phyloP scores from a whole-genome alignment of 2,329 filamentous ascomycete species.

The Xylaria sp. region DNA sequence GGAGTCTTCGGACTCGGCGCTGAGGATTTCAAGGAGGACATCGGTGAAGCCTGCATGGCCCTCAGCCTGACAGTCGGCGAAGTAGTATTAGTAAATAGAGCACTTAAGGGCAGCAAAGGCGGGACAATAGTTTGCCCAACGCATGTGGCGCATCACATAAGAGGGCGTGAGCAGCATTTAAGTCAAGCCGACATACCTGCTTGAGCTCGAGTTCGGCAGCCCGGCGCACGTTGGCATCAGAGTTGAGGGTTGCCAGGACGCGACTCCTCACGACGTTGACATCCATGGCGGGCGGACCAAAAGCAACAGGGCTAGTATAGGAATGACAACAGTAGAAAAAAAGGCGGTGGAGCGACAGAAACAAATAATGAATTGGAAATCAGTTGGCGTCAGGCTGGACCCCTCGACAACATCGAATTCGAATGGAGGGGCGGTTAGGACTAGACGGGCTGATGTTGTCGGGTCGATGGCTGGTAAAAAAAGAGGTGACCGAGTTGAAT shows the following conservation, averaged over 20 bases:
- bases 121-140: conserved; percentile 13
- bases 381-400: conserved; percentile 32
- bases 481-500: conserved; percentile 23
- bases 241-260: conserved; percentile 79
- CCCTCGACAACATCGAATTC: conserved; percentile 32
- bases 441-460: conserved; percentile 19
- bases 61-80: conserved; percentile 74
- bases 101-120: conserved; percentile 21
- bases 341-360: conserved; percentile 24
- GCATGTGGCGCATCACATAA: conserved; percentile 41
- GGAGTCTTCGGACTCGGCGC: conserved; percentile 85
- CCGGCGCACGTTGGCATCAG: conserved; percentile 78
- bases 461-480: conserved; percentile 24
- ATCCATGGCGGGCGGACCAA: conserved; percentile 69
- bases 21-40: conserved; percentile 88
- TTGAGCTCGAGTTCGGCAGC: conserved; percentile 84
- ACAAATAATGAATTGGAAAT: conserved; percentile 18
- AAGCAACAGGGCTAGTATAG: conserved; percentile 11
- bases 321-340: conserved; percentile 3
- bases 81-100: conserved; percentile 39
- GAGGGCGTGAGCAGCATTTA: conserved; percentile 24
- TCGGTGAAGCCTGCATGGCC: conserved; percentile 89
- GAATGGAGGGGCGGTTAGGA: conserved; percentile 10
- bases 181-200: conserved; percentile 65
- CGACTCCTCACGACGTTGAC: conserved; percentile 78